A percentile compares a stretch with the other conserved stretches of the same genome.
Evolutionary conservation across 148 eudicot species (phyloP).

Genomic region (Heliamphora exappendiculata): DNA sequence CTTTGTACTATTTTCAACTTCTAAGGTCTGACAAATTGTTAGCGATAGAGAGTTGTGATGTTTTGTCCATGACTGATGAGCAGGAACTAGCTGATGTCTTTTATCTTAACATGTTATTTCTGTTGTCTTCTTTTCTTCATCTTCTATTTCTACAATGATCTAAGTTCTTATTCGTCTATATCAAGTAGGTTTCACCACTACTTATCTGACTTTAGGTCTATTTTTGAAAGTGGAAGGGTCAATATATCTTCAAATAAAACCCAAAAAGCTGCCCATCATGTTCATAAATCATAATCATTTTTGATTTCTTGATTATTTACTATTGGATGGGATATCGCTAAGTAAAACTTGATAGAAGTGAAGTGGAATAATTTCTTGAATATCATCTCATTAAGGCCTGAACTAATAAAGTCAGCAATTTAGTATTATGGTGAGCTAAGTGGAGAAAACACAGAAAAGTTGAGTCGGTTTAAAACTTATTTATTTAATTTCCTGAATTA

Average conservation of each 20-base stretch:
- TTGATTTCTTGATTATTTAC: not conserved
- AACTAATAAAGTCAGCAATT: not conserved
- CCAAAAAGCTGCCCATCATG: not conserved
- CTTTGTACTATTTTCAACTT: not conserved
- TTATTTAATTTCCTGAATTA: not conserved
- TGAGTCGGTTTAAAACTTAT: not conserved
- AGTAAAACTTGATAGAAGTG: not conserved
- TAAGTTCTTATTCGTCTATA: not conserved
- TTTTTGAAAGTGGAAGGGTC: not conserved
- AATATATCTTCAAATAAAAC: not conserved
- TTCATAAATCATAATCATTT: no score
- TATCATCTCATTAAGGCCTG: not conserved
- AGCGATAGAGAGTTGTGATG: not conserved
- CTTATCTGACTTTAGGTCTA: not conserved
- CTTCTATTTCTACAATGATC: not conserved
- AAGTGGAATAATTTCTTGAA: not conserved
- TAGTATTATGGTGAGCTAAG: not conserved
- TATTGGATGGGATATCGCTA: not conserved
- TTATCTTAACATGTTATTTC: not conserved
- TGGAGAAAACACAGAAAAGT: not conserved
- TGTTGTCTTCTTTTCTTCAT: not conserved
- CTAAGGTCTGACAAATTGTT: not conserved
- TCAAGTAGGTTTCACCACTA: not conserved
- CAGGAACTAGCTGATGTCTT: not conserved
- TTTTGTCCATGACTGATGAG: not conserved